Conservation (phyloP, 2,329 filamentous ascomycete species). For the Diaporthe caulivora region DNA sequence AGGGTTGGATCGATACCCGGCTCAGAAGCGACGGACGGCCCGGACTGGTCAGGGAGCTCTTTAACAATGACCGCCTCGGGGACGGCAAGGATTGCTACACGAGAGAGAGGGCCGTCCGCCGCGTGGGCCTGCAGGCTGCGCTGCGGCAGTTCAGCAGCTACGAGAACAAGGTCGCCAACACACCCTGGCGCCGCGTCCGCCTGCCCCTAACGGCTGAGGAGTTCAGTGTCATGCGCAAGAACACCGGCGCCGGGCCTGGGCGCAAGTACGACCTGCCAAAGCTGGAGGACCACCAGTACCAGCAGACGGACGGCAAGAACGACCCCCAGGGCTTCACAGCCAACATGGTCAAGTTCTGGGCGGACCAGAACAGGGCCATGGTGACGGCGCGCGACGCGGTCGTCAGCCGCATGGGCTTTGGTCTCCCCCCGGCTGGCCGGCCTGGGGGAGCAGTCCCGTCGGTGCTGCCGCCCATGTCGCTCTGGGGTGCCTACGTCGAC, state of each 20-base stretch:
- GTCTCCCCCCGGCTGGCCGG: not conserved
- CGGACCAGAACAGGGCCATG: constrained; percentile 14
- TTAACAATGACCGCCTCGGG: constrained; percentile 10
- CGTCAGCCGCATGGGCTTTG: not conserved
- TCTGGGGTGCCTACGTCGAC: constrained; percentile 44
- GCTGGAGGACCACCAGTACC: constrained; percentile 30
- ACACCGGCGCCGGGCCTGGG: constrained; percentile 26
- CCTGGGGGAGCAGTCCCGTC: constrained; percentile 15
- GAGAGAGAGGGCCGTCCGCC: constrained; percentile 55
- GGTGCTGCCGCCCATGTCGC: constrained; percentile 43
- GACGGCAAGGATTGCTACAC: constrained; percentile 45
- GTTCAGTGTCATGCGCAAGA: constrained; percentile 42
- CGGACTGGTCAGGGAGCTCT: not conserved
- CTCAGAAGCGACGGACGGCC: constrained; percentile 36
- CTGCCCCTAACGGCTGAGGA: constrained; percentile 49
- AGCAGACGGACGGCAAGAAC: constrained; percentile 36
- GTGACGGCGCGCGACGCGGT: constrained; percentile 35
- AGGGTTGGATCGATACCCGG: constrained; percentile 40
- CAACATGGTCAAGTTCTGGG: constrained; percentile 40
- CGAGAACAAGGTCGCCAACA: constrained; percentile 54
- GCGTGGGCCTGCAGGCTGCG: constrained; percentile 59
- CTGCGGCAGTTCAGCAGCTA: constrained; percentile 53
- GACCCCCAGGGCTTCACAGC: constrained; percentile 39
- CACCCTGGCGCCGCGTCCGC: constrained; percentile 52
- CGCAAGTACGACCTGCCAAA: constrained; percentile 36